Percentiles rank a stretch among this genome's conserved stretches.
Evolutionary conservation across 2,329 filamentous ascomycete species (phyloP).

Genomic region (Trichophyton schoenleinii): DNA sequence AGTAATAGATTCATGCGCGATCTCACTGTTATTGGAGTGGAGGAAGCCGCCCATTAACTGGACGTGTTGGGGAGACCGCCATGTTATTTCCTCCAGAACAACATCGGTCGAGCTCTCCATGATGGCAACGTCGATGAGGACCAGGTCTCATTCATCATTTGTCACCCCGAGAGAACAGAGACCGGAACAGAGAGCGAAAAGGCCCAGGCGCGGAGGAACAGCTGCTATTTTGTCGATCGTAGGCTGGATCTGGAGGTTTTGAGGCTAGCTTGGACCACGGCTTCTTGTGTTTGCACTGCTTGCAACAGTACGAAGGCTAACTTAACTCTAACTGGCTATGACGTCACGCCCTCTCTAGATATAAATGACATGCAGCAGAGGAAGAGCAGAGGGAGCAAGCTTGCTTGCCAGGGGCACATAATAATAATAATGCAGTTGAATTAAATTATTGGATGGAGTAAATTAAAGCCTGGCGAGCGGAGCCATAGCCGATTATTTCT

Average conservation of each 20-base stretch:
- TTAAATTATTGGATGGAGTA: no score
- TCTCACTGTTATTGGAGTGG: slow-evolving; percentile 34
- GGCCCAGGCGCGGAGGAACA: background rate
- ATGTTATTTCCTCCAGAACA: slow-evolving; percentile 34
- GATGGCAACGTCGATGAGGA: background rate
- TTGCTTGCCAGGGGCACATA: no score
- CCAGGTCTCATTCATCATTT: background rate
- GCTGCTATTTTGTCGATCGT: background rate
- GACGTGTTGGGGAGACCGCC: slow-evolving; percentile 34
- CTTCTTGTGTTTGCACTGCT: slow-evolving; percentile 8
- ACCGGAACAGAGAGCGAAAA: background rate
- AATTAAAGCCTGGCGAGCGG: background rate
- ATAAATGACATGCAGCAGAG: background rate
- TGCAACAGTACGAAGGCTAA: background rate
- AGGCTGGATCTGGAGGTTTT: background rate
- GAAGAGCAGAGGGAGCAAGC: no score
- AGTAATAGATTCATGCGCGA: background rate
- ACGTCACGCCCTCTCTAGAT: slow-evolving; percentile 6
- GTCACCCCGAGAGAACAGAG: background rate
- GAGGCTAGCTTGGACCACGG: background rate
- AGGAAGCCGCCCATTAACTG: slow-evolving; percentile 36
- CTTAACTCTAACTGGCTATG: background rate
- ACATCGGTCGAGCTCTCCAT: slow-evolving; percentile 10
- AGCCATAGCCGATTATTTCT: background rate
- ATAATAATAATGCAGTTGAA: no score